phyloP scores from a whole-genome alignment of 257 asterid species.

The Thymus quinquecostatus region DNA sequence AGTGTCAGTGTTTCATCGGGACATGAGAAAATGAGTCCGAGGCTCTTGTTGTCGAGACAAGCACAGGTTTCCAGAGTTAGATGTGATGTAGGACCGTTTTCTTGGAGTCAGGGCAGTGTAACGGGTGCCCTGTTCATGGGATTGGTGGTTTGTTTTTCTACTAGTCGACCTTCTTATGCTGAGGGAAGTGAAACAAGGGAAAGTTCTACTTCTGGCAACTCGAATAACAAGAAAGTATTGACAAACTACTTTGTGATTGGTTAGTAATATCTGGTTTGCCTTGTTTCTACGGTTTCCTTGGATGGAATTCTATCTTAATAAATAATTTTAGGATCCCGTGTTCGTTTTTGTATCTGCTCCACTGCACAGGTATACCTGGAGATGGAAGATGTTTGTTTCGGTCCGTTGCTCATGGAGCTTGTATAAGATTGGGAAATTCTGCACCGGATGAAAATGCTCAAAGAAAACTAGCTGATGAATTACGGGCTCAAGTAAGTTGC shows the following conservation, averaged over 20 bases:
- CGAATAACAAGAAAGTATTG: slow-evolving; percentile 67
- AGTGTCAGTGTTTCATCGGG: slow-evolving; percentile 43
- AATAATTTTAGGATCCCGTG: background rate
- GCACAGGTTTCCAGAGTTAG: slow-evolving; percentile 38
- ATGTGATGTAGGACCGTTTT: slow-evolving; percentile 40
- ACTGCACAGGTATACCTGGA: slow-evolving; percentile 86
- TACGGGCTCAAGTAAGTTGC: slow-evolving; percentile 73
- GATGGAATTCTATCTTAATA: background rate
- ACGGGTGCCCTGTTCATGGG: slow-evolving; percentile 58
- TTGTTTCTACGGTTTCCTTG: background rate
- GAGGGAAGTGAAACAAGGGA: slow-evolving; percentile 46
- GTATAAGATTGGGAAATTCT: slow-evolving; percentile 73
- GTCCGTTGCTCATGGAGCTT: slow-evolving; percentile 94
- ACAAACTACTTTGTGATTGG: slow-evolving; percentile 80
- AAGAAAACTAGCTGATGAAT: slow-evolving; percentile 82
- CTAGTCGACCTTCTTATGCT: slow-evolving; percentile 56
- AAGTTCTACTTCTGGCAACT: slow-evolving; percentile 35
- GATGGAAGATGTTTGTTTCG: slow-evolving; percentile 99
- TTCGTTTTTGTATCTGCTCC: slow-evolving; percentile 20
- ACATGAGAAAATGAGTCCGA: slow-evolving; percentile 44
- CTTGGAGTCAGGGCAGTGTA: slow-evolving; percentile 44
- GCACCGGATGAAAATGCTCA: slow-evolving; percentile 73
- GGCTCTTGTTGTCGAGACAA: slow-evolving; percentile 50
- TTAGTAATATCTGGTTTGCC: slow-evolving; percentile 37
- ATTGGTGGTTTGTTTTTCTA: slow-evolving; percentile 64